Evolutionary conservation across 2,329 filamentous ascomycete genomes (phyloP).

Genomic region (Arachnomyces sp.): DNA sequence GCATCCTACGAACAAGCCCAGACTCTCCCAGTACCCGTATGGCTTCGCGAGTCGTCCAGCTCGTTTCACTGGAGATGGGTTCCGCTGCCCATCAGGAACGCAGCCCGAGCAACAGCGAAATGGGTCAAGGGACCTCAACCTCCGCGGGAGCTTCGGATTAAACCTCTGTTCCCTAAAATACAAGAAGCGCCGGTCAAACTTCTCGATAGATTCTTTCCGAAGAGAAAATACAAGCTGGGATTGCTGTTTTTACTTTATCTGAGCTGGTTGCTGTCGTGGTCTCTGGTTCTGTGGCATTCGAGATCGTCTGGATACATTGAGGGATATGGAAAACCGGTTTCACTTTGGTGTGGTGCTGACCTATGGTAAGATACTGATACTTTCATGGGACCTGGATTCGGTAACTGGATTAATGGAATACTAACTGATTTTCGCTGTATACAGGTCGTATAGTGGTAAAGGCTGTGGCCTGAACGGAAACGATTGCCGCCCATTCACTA

Average conservation of each 20-base stretch:
- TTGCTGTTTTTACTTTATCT: constrained; percentile 37
- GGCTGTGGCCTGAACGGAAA: constrained; percentile 47
- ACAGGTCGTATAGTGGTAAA: constrained; percentile 34
- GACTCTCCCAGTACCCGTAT: constrained; percentile 31
- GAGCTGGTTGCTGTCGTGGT: constrained; percentile 41
- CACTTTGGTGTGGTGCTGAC: constrained; percentile 38
- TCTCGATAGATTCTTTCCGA: constrained; percentile 38
- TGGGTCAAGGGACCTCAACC: constrained; percentile 43
- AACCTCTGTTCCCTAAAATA: constrained; percentile 37
- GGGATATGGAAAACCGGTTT: constrained; percentile 39
- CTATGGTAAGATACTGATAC: constrained; percentile 39
- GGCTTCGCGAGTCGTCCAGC: constrained; percentile 40
- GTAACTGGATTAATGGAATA: neutral
- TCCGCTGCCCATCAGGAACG: constrained; percentile 37
- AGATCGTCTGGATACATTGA: constrained; percentile 40
- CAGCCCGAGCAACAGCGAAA: constrained; percentile 32
- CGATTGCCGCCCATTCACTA: constrained; percentile 47
- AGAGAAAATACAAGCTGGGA: constrained; percentile 36
- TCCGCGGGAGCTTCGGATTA: constrained; percentile 37
- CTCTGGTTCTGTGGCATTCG: constrained; percentile 37
- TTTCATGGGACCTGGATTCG: neutral
- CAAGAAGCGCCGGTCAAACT: constrained; percentile 39
- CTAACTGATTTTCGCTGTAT: constrained; percentile 1
- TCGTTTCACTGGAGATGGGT: constrained; percentile 42
- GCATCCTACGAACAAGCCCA: constrained; percentile 1